phyloP scores from a whole-genome alignment of 1,284 basidiomycete species.

The Boletus sp. region DNA sequence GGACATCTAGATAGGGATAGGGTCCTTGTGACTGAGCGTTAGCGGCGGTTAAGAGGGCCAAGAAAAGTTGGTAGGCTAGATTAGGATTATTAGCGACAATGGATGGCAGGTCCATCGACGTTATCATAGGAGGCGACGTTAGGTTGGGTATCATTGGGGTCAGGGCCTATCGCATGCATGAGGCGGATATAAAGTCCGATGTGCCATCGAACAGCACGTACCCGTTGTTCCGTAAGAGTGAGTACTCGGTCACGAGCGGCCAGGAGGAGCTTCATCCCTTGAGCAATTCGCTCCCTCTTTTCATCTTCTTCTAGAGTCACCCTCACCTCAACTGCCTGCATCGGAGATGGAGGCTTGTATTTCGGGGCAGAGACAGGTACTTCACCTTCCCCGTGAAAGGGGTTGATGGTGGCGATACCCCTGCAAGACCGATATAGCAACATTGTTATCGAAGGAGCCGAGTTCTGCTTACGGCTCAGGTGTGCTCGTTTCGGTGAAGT shows the following conservation, averaged over 20 bases:
- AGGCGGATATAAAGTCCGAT: neutral
- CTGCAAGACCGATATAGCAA: constrained; percentile 22
- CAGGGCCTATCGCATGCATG: constrained; percentile 31
- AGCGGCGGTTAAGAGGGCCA: constrained; percentile 46
- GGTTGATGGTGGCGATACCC: constrained; percentile 7
- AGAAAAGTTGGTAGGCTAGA: constrained; percentile 60
- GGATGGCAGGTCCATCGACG: constrained; percentile 59
- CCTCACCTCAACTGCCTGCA: constrained; percentile 14
- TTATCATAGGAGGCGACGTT: constrained; percentile 56
- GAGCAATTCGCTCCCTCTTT: constrained; percentile 38
- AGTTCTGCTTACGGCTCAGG: constrained; percentile 31
- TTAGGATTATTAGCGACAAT: constrained; percentile 65
- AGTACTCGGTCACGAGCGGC: constrained; percentile 65
- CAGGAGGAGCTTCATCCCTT: constrained; percentile 62
- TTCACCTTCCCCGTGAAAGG: constrained; percentile 8
- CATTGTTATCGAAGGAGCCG: constrained; percentile 6
- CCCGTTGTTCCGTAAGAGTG: constrained; percentile 67
- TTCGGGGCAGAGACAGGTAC: constrained; percentile 1
- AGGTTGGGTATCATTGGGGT: constrained; percentile 41
- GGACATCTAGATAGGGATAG: constrained; percentile 52
- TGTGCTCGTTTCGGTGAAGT: constrained; percentile 45
- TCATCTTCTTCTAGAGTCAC: constrained; percentile 37
- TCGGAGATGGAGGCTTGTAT: constrained; percentile 27
- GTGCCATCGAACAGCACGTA: constrained; percentile 31
- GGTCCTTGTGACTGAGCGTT: constrained; percentile 38